A percentile compares a stretch with the other conserved stretches of the same genome.
Conservation (phyloP, 2,329 filamentous ascomycete species). For the Arthroderma sp. region DNA sequence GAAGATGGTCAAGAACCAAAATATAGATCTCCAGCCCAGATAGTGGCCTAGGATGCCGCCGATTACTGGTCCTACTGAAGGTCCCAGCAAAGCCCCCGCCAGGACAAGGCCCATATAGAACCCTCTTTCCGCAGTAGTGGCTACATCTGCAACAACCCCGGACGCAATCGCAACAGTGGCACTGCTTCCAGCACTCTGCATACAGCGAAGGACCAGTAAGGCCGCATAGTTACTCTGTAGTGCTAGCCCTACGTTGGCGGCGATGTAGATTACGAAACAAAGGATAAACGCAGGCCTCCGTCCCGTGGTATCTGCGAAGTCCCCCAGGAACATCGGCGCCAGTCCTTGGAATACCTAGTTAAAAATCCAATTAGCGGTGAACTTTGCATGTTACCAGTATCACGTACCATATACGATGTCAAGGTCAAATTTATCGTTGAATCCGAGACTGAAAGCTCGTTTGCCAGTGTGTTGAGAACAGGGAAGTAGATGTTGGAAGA, state of each 20-base stretch:
- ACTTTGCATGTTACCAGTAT: background rate
- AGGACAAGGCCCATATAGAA: constrained; percentile 58
- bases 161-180: constrained; percentile 58
- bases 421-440: constrained; percentile 38
- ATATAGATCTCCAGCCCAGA: constrained; percentile 54
- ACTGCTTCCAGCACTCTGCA: constrained; percentile 53
- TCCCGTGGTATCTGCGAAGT: constrained; percentile 48
- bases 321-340: constrained; percentile 47
- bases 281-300: constrained; percentile 50
- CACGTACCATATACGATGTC: constrained; percentile 35
- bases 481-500: constrained; percentile 37
- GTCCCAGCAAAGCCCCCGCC: constrained; percentile 40
- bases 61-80: constrained; percentile 45
- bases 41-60: constrained; percentile 52
- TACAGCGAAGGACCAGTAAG: constrained; percentile 46
- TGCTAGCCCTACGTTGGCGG: constrained; percentile 47
- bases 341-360: constrained; percentile 45
- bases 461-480: constrained; percentile 19
- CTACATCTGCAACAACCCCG: constrained; percentile 59
- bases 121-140: constrained; percentile 55
- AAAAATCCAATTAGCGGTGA: constrained; percentile 16
- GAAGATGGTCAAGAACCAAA: constrained; percentile 53
- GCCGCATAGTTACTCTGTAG: constrained; percentile 45
- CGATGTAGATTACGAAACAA: constrained; percentile 43
- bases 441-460: constrained; percentile 27